These are phyloP conservation scores for Fomitiporia mediterranea DNA, from an alignment of 1,284 basidiomycete species.

Conservation along the genomic window DNA sequence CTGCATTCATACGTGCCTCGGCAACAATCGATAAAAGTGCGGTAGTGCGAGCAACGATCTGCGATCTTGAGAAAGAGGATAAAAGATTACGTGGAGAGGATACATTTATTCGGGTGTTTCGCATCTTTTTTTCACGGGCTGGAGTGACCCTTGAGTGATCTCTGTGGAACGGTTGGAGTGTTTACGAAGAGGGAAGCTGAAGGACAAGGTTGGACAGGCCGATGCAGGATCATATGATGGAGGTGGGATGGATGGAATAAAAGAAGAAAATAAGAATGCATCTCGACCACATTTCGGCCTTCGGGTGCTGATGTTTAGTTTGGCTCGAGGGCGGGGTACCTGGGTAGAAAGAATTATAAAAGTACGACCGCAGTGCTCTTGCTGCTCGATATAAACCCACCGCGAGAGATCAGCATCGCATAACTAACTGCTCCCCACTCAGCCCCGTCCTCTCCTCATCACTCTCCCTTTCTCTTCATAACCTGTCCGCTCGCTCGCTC, in stretches of 20 bases:
- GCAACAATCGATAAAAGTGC: too few species aligned
- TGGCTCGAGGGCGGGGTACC: too few species aligned
- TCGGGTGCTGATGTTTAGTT: not conserved
- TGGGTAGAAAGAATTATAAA: too few species aligned
- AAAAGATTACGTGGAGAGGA: constrained; percentile 10
- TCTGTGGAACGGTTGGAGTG: not conserved
- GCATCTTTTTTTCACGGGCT: constrained; percentile 1
- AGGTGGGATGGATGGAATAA: not conserved
- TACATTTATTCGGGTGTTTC: not conserved
- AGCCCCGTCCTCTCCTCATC: constrained; percentile 9
- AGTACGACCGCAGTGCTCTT: not conserved
- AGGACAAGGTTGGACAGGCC: not conserved
- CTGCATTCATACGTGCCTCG: too few species aligned
- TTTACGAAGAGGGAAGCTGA: not conserved
- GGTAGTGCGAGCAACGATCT: not conserved
- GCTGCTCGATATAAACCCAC: not conserved
- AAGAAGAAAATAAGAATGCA: not conserved
- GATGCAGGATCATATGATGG: constrained; percentile 5
- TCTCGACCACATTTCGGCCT: not conserved
- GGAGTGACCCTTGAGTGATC: constrained; percentile 5
- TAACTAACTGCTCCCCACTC: not conserved
- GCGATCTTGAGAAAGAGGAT: constrained; percentile 5
- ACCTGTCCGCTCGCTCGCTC: constrained; percentile 12
- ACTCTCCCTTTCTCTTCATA: constrained; percentile 19
- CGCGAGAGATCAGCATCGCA: constrained; percentile 13